Conservation (phyloP, 768 basidiomycete species). For the Agaricus blazei region DNA sequence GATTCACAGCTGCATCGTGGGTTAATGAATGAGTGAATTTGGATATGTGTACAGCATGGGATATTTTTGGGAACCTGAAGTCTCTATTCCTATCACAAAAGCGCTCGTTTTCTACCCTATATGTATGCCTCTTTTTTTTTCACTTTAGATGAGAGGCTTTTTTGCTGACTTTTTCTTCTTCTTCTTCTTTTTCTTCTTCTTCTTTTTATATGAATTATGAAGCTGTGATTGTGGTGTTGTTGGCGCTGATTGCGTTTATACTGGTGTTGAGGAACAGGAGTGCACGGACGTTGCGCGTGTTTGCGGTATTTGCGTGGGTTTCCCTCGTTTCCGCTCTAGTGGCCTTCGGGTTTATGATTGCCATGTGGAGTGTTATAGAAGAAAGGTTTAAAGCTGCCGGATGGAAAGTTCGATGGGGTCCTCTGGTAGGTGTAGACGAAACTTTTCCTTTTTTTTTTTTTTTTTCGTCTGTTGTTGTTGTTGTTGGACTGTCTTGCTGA, state of each 20-base stretch:
- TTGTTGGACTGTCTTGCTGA: background rate
- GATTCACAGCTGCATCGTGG: too few species aligned
- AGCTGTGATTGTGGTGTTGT: constrained; percentile 26
- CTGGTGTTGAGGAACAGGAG: constrained; percentile 20
- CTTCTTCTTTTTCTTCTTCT: background rate
- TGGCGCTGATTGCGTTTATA: constrained; percentile 24
- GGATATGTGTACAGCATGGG: constrained; percentile 22
- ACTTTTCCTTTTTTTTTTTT: background rate
- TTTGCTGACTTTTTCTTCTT: too few species aligned
- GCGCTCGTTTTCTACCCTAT: constrained; percentile 32
- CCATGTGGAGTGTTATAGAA: constrained; percentile 28
- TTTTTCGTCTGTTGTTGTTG: too few species aligned
- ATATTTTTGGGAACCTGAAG: constrained; percentile 33
- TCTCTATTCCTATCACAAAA: constrained; percentile 26
- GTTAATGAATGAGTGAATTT: background rate
- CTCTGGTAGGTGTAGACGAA: constrained; percentile 23
- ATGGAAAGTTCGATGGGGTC: constrained; percentile 28
- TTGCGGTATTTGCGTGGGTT: constrained; percentile 20
- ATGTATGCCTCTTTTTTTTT: constrained; percentile 16
- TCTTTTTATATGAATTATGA: background rate
- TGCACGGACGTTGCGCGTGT: constrained; percentile 21
- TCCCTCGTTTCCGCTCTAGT: constrained; percentile 24
- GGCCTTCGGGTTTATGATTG: constrained; percentile 34
- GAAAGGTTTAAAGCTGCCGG: constrained; percentile 26
- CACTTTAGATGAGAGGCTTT: background rate